Base-by-base conservation (phyloP, 805 yeast genomes). In the Myxozyma vanderwaltii region DNA sequence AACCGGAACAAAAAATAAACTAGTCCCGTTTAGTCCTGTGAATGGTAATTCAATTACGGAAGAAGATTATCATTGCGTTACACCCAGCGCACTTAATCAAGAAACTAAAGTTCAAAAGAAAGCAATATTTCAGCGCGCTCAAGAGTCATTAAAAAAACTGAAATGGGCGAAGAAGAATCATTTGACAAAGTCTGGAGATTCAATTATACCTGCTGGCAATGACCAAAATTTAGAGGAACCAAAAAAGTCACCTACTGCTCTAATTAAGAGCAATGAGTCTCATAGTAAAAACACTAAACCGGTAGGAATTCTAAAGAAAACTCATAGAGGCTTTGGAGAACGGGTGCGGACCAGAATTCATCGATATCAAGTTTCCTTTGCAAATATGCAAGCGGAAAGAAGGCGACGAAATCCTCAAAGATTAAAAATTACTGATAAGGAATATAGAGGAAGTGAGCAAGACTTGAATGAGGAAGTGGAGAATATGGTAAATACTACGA, bases 1-100 rank as follows among this genome's bases (percentile, higher is more conserved):
- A n/a, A 12, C 38, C 21, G 24, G 15, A 2, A 26, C 26, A 4
- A 40, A 26, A 5, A 39, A 23, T 26, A 51, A 51, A 19, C 35
- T 47, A 7, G 40, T 51, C 7, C 49, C 56, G 7, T 24, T 17
- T 12, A 51, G 56, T 23, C 56, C 56, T 17, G 17, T 51, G 4
- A 27, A 31, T 27, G 56, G 49, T 6, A 51, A 51, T 31, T 19
- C 56, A 3, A 29, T 43, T 19, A 21, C 33, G n/a, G 56, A 51
- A 12, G 56, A 41, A 27, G 56, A 51, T 21, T 51, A 33, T 40
- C 19, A 19, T 15, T 51, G 54, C 40, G n/a, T 10, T 19, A 29
- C 17, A 15, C 36, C 47, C 4, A 26, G 17, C 17, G n/a, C 21
- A 2, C 8, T 19, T 3, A 29, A 39, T 15, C 23, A 51, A n/a